These are phyloP conservation scores for Pythium coloratum DNA, from an alignment of 352 stramenopile species.

Conservation along the genomic window DNA sequence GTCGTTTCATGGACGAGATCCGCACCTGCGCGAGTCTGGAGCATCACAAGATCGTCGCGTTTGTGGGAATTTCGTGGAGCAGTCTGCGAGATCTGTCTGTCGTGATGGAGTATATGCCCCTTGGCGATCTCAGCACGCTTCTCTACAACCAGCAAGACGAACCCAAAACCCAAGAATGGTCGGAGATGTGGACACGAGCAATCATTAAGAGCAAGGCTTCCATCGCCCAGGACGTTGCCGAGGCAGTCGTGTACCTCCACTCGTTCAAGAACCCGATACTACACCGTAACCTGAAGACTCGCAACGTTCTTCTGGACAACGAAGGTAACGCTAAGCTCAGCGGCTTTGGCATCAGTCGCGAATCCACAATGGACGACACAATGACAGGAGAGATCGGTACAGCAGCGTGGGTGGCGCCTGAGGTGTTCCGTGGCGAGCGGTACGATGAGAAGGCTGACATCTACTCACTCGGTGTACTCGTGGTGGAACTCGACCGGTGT, in stretches of 20 bases:
- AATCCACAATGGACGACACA: background rate
- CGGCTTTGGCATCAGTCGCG: slow-evolving; percentile 20
- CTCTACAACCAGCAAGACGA: slow-evolving; percentile 4
- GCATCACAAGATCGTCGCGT: slow-evolving; percentile 33
- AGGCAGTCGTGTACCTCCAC: slow-evolving; percentile 25
- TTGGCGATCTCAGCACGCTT: slow-evolving; percentile 23
- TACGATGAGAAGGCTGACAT: background rate
- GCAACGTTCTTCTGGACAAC: slow-evolving; percentile 16
- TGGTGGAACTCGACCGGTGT: background rate
- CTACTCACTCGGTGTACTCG: background rate
- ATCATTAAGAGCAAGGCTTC: slow-evolving; percentile 5
- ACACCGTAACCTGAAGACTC: slow-evolving; percentile 18
- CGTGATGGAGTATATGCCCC: slow-evolving; percentile 28
- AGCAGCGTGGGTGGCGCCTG: background rate
- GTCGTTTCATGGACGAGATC: slow-evolving; percentile 36
- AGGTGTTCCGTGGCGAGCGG: background rate
- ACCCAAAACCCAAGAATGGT: background rate
- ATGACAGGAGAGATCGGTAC: background rate
- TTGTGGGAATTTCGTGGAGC: slow-evolving; percentile 31
- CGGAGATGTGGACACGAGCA: background rate
- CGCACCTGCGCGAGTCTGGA: slow-evolving; percentile 29
- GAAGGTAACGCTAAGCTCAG: slow-evolving; percentile 16
- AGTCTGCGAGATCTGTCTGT: slow-evolving; percentile 28
- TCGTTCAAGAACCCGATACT: slow-evolving; percentile 21
- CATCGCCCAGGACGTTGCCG: slow-evolving; percentile 14